A percentile compares a stretch with the other conserved stretches of the same genome.
Conservation (phyloP, 1,139 yeast species). For the Arxiozyma slooffiae region DNA sequence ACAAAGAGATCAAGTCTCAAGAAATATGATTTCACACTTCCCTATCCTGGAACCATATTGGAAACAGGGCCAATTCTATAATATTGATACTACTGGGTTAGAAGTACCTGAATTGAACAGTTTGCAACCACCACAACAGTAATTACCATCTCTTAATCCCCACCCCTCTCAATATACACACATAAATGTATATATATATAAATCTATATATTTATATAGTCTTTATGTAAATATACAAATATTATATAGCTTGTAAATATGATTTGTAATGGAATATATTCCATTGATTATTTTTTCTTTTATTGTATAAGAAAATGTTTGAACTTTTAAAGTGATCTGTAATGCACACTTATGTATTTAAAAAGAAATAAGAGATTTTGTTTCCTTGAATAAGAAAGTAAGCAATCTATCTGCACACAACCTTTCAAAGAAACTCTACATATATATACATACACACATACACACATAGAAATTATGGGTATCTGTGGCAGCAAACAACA, state of each 20-base stretch:
- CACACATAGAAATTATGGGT: slow-evolving; percentile 6
- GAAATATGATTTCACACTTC: slow-evolving; percentile 32
- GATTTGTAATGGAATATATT: background rate
- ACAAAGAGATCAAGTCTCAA: slow-evolving; percentile 33
- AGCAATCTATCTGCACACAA: background rate
- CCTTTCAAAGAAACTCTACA: background rate
- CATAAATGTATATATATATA: no score
- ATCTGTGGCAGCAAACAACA: slow-evolving; percentile 6
- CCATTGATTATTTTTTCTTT: background rate
- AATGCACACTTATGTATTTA: no score
- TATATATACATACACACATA: background rate
- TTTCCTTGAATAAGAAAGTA: no score
- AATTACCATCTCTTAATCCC: background rate
- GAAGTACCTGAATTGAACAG: background rate
- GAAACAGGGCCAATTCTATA: slow-evolving; percentile 23
- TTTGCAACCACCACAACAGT: background rate
- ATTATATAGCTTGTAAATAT: background rate
- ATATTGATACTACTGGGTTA: slow-evolving; percentile 13
- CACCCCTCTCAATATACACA: no score
- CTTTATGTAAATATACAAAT: no score
- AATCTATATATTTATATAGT: no score
- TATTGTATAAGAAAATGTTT: no score
- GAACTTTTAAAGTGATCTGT: background rate
- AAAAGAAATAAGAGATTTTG: background rate
- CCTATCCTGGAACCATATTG: slow-evolving; percentile 29